Percentiles rank a stretch among this genome's conserved stretches.
Conservation (phyloP, 2,329 filamentous ascomycete species). For the Blumeriella jaapii region DNA sequence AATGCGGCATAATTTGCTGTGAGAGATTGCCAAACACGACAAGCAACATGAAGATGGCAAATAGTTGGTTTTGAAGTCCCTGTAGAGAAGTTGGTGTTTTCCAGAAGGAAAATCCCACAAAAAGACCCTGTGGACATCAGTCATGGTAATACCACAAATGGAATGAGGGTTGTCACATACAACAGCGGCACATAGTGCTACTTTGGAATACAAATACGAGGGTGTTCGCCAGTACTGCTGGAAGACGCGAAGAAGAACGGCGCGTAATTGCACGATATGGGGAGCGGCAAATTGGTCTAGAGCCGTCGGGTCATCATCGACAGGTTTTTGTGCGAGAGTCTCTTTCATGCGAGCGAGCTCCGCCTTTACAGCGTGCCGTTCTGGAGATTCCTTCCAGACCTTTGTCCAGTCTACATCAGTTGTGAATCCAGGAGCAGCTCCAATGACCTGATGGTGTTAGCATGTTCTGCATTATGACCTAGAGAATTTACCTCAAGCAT, state of each 20-base stretch:
- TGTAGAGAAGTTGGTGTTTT: conserved; percentile 44
- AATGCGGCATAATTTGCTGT: conserved; percentile 67
- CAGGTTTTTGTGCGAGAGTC: conserved; percentile 27
- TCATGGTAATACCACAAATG: not conserved
- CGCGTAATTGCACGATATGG: conserved; percentile 39
- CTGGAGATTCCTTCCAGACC: conserved; percentile 43
- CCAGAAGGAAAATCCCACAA: conserved; percentile 65
- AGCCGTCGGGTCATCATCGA: conserved; percentile 19
- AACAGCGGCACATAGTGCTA: conserved; percentile 16
- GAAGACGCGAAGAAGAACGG: conserved; percentile 48
- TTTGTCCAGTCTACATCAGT: conserved; percentile 51
- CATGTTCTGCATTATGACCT: conserved; percentile 29
- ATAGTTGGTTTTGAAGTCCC: conserved; percentile 61
- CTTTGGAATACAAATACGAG: conserved; percentile 38
- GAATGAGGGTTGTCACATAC: conserved; percentile 30
- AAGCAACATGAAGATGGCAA: conserved; percentile 66
- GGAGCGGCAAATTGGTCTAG: conserved; percentile 52
- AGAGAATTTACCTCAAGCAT: conserved; percentile 44
- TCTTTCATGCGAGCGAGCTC: conserved; percentile 44
- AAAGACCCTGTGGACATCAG: conserved; percentile 32
- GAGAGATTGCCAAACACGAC: conserved; percentile 65
- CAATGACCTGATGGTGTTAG: conserved; percentile 32
- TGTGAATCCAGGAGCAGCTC: conserved; percentile 52
- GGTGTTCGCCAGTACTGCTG: conserved; percentile 57
- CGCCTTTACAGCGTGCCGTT: conserved; percentile 29